Evolutionary conservation across 225 moss, liverwort and hornwort genomes (phyloP).

Genomic region (Bryum argenteum): DNA sequence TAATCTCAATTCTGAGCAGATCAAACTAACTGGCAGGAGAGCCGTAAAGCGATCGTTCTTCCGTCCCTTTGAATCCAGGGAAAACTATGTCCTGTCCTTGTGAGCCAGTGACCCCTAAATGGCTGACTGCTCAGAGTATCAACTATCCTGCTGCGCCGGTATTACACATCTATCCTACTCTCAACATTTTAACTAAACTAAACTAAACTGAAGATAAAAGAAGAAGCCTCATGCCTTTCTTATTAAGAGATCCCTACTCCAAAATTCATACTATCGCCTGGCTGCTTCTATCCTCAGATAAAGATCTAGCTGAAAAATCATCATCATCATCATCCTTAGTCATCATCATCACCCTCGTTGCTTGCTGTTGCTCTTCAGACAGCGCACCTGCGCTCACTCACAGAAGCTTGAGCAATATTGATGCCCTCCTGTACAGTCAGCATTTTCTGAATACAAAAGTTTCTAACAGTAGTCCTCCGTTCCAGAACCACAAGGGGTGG

Average conservation of each 20-base stretch:
- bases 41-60: conserved; percentile 39
- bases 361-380: conserved; percentile 22
- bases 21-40: conserved; percentile 35
- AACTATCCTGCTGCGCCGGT: conserved; percentile 57
- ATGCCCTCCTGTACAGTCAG: conserved; percentile 51
- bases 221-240: conserved; percentile 39
- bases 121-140: conserved; percentile 47
- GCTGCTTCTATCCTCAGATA: conserved; percentile 49
- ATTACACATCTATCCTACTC: conserved; percentile 59
- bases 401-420: conserved; percentile 47
- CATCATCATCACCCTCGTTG: too few relatives aligned
- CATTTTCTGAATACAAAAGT: conserved; percentile 43
- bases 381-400: conserved; percentile 45
- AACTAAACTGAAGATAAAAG: conserved; percentile 4
- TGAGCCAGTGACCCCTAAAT: conserved; percentile 38
- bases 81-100: conserved; percentile 5
- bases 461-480: conserved; percentile 48
- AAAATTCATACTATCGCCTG: conserved; percentile 46
- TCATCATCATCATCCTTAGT: neutral
- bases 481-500: conserved; percentile 58
- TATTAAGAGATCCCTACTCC: conserved; percentile 40
- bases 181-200: conserved; percentile 34
- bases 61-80: conserved; percentile 14
- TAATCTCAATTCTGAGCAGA: conserved; percentile 53
- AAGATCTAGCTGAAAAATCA: conserved; percentile 30